Evolutionary conservation across 1,284 basidiomycete genomes (phyloP).

Genomic region (Meira miltonrushii): DNA sequence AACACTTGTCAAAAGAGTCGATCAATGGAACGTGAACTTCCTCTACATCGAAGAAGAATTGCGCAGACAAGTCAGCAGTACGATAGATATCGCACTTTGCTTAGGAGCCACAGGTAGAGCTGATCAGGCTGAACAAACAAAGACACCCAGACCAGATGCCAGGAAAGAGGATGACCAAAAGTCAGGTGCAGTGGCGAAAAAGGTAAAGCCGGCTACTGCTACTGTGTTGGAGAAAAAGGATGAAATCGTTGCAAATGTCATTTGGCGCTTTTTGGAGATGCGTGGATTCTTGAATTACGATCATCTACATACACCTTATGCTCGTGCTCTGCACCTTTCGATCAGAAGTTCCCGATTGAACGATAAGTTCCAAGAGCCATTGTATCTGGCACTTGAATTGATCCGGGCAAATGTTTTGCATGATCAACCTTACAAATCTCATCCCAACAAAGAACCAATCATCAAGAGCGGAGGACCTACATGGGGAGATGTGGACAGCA

Average conservation of each 20-base stretch:
- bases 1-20: constrained; percentile 78
- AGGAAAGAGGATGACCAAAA: background rate
- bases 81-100: constrained; percentile 94
- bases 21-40: constrained; percentile 87
- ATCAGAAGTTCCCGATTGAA: constrained; percentile 73
- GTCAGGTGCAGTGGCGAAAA: background rate
- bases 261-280: constrained; percentile 95
- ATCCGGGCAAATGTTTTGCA: constrained; percentile 90
- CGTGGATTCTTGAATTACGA: constrained; percentile 84
- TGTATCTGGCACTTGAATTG: constrained; percentile 82
- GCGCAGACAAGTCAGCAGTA: constrained; percentile 89
- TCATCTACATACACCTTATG: constrained; percentile 77
- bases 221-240: constrained; percentile 86
- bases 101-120: constrained; percentile 69
- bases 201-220: constrained; percentile 4
- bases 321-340: constrained; percentile 80
- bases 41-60: constrained; percentile 86
- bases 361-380: constrained; percentile 95
- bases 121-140: constrained; percentile 38
- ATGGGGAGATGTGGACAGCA: constrained; percentile 70
- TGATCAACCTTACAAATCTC: constrained; percentile 69
- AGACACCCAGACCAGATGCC: constrained; percentile 22
- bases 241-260: constrained; percentile 93
- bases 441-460: constrained; percentile 59
- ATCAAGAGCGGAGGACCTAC: constrained; percentile 89